Base-by-base conservation (phyloP, 371 early-diverging fungal genomes). In the Funneliformis caledonium region DNA sequence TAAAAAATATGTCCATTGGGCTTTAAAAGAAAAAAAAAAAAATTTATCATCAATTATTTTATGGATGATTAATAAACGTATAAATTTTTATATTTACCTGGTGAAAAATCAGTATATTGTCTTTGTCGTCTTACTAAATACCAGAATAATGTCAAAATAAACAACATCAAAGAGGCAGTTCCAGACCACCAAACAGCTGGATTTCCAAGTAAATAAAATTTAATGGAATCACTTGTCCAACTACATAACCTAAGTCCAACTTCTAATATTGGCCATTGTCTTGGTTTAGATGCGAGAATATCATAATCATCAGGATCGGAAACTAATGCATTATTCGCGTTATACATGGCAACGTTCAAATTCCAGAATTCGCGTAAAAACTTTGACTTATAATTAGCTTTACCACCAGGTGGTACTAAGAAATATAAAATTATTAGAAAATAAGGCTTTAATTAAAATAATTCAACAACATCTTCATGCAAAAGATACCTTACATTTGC, bases 201-300 rank as follows among this genome's bases (percentile, higher is more conserved):
- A 85, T 99, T 97, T 43, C 99, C 99, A 43, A 99, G 86, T 84
- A 99, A 88, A 83, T 95, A 99, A 84, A 91, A 99, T 89, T 99
- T 99, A 85, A 94, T 83, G 14, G 89, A 87, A 33, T 89, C 83
- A 84, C 97, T 97, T 48, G 91, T 96, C 99, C 99, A 99, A 31
- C 95, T 91, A 84, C 96, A 95, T 97, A 99, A 98, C 72, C 99
- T 93, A 62, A 99, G 87, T n/a, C 99, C 99, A 19, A 96, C 92
- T 45, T 90, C 87, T 77, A 97, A 84, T 72, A 99, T 87, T 43
- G 98, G 97, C 99, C 99, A 99, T 81, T 99, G 94, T 67, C 88
- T 88, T 0, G 99, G 99, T 70, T 85, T 82, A 16, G 98, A 98
- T 5, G 96, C 91, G 22, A 99, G 89, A 56, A 89, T 85, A 81